Conservation (phyloP, 2,329 filamentous ascomycete species). For the Leptosphaerulina australis region DNA sequence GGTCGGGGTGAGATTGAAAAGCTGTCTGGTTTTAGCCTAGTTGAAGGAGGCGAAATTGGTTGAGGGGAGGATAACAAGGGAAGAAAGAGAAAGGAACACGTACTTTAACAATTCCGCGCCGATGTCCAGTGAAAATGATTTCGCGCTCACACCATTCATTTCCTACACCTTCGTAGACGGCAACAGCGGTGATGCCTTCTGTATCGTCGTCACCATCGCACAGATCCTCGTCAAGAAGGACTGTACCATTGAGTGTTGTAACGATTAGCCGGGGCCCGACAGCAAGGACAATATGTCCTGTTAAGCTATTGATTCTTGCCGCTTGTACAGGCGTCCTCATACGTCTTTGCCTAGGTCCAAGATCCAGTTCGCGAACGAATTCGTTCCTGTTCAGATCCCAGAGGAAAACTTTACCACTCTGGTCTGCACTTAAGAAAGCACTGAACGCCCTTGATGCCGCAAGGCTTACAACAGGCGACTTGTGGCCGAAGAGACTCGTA, state of each 20-base stretch:
- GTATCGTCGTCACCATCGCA: constrained; percentile 66
- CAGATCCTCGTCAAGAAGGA: constrained; percentile 81
- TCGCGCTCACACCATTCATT: constrained; percentile 91
- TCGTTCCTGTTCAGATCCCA: constrained; percentile 94
- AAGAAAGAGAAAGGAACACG: constrained; percentile 3
- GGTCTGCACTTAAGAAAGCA: constrained; percentile 81
- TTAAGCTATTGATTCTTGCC: constrained; percentile 86
- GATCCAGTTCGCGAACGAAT: constrained; percentile 77
- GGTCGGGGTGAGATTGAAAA: constrained; percentile 63
- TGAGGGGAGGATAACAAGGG: not conserved
- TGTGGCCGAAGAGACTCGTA: constrained; percentile 88
- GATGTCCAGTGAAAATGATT: constrained; percentile 88
- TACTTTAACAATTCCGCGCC: constrained; percentile 78
- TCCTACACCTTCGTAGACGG: constrained; percentile 88
- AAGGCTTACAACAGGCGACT: constrained; percentile 78
- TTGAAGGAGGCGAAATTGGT: not conserved
- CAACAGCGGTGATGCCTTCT: constrained; percentile 79
- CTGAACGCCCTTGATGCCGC: constrained; percentile 88
- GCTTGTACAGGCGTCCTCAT: constrained; percentile 61
- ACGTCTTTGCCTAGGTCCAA: constrained; percentile 33
- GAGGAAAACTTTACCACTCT: constrained; percentile 80
- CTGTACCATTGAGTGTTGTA: constrained; percentile 85
- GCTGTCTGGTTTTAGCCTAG: constrained; percentile 47
- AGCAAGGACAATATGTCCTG: constrained; percentile 87
- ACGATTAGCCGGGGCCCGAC: constrained; percentile 75